Evolutionary conservation across 2,329 filamentous ascomycete species (phyloP), one percentile per base, ranked within the genome.

Genomic region (Cladophialophora psammophila): DNA sequence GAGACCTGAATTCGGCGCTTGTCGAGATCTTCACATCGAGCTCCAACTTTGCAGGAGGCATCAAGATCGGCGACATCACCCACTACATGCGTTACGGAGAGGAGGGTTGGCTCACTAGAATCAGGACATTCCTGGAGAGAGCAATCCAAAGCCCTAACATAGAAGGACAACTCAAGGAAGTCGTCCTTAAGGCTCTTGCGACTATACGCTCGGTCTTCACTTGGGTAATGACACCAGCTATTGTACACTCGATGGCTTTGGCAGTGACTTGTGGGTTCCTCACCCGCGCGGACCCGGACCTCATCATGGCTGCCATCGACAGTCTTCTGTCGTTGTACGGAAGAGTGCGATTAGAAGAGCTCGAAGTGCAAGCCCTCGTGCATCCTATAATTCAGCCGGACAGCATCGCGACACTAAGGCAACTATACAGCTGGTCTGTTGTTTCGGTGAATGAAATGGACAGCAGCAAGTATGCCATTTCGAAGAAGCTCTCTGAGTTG

Each of bases 401-500:
- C 64, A 91, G 89, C 69, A 86, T 96, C 50, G 84, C 86, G 42
- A 84, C 96, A 7, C 87, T 94, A 72, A 87, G 86, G 69, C 87
- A 89, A 66, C 84, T 97, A 12, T 93, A 92, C 74, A 87, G 90
- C 69, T 95, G 92, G 91, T 92, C 92, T 4, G 80, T 88, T 10
- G 89, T 94, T 52, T 90, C 93, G 70, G 87, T 92, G 2, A 87
- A 92, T 66, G 90, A 97, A 73, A 88, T 97, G 66, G 92, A 97
- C 72, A 93, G 97, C 74, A 90, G 93, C 75, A 96, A 93, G 76
- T 98, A 99, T 77, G 88, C 92, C 63, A 88, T 97, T 72, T 89
- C 92, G 48, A 98, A 98, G 81, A 97, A 96, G 79, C 87, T 98
- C 55, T 93, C 94, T 0, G 95, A 99, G 86, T 88, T 97, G 82